Conservation (phyloP, 495 filamentous ascomycete species). For the Aspergillus avenaceus region DNA sequence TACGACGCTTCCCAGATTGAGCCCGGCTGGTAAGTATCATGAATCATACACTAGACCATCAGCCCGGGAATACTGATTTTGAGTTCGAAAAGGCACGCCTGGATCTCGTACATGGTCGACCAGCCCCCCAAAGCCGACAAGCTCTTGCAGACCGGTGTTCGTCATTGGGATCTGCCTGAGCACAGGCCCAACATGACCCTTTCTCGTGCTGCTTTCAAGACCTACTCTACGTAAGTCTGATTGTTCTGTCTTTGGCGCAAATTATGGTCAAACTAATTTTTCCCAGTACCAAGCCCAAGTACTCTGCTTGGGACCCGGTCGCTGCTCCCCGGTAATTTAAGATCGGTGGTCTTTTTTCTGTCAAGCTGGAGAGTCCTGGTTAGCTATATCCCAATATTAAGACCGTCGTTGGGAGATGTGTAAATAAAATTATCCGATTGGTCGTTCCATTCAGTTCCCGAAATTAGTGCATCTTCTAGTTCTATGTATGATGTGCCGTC, state of each 20-base stretch:
- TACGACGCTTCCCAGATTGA: constrained; percentile 90
- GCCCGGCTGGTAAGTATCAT: constrained; percentile 75
- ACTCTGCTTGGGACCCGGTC: constrained; percentile 41
- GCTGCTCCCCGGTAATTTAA: constrained; percentile 38
- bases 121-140: constrained; percentile 77
- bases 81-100: constrained; percentile 68
- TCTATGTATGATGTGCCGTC: constrained; percentile 9
- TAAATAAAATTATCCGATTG: constrained; percentile 42
- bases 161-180: constrained; percentile 70
- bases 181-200: constrained; percentile 73
- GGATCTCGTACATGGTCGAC: constrained; percentile 92
- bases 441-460: constrained; percentile 21
- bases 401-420: constrained; percentile 21
- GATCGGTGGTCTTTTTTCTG: constrained; percentile 7
- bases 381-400: not conserved
- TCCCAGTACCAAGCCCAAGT: constrained; percentile 38
- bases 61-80: not conserved
- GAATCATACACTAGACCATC: too few relatives aligned
- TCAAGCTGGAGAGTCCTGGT: constrained; percentile 1
- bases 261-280: too few relatives aligned
- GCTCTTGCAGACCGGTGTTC: constrained; percentile 56
- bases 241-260: too few relatives aligned
- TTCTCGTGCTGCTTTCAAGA: constrained; percentile 75
- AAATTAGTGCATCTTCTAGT: constrained; percentile 7
- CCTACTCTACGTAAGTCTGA: constrained; percentile 91